phyloP scores from a whole-genome alignment of 108 stramenopile genomes.

The Bacterosira constricta region DNA sequence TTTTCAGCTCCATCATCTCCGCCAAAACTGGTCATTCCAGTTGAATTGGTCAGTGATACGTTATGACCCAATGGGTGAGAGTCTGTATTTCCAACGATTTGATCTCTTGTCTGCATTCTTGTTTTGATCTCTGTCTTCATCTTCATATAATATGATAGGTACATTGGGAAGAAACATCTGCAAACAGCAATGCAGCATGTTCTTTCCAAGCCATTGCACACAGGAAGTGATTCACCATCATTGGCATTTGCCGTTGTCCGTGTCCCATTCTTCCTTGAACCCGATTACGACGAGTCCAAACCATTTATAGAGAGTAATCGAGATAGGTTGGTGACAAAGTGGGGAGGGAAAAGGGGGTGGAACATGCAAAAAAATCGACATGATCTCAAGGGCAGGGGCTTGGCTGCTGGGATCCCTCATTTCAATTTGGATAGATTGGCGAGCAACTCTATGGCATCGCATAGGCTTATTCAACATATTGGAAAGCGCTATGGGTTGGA shows the following conservation, averaged over 20 bases:
- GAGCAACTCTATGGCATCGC: conserved; percentile 85
- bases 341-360: conserved; percentile 84
- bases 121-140: background rate
- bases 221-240: conserved; percentile 40
- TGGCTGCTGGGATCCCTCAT: conserved; percentile 80
- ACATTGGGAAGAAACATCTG: conserved; percentile 86
- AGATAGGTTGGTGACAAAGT: conserved; percentile 76
- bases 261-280: conserved; percentile 89
- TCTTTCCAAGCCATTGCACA: conserved; percentile 54
- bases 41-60: conserved; percentile 10
- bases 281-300: conserved; percentile 70
- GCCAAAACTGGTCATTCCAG: conserved; percentile 6
- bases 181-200: conserved; percentile 68
- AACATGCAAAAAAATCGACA: conserved; percentile 72
- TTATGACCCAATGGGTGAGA: conserved; percentile 15
- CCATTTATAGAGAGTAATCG: conserved; percentile 83
- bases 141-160: conserved; percentile 18
- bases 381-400: conserved; percentile 80
- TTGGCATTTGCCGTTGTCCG: conserved; percentile 77
- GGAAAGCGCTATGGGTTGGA: conserved; percentile 76
- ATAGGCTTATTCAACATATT: conserved; percentile 81
- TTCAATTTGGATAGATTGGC: conserved; percentile 87
- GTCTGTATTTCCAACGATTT: background rate
- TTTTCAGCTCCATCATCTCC: background rate
- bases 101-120: background rate